phyloP scores from a whole-genome alignment of 805 yeast genomes.

The Candida succiphila region DNA sequence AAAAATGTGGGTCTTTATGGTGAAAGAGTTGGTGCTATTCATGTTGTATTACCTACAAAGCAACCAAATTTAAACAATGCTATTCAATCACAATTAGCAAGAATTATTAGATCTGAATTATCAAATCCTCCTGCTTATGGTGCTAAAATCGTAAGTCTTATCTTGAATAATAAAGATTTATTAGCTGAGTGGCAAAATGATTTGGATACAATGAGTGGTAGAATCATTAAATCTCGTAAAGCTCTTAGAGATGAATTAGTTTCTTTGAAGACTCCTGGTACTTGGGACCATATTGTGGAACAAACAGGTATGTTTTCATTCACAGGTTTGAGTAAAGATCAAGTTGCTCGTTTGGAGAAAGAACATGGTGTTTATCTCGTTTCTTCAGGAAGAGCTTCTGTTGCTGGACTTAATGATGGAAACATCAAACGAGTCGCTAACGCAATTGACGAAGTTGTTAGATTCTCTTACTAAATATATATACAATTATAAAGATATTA shows the following conservation, averaged over 20 bases:
- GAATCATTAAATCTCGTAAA: slow-evolving; percentile 74
- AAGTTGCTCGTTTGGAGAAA: slow-evolving; percentile 66
- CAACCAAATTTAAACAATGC: slow-evolving; percentile 38
- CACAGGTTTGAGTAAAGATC: slow-evolving; percentile 73
- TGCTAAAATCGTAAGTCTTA: slow-evolving; percentile 76
- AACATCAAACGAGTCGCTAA: slow-evolving; percentile 74
- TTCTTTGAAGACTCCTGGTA: slow-evolving; percentile 69
- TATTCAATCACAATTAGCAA: slow-evolving; percentile 65
- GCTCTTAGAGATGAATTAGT: slow-evolving; percentile 52
- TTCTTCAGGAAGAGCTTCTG: slow-evolving; percentile 79
- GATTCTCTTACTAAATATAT: neutral
- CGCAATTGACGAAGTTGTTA: slow-evolving; percentile 72
- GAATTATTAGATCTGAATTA: slow-evolving; percentile 71
- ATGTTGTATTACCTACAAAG: slow-evolving; percentile 46
- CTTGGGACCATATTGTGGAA: slow-evolving; percentile 81
- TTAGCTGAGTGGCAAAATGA: slow-evolving; percentile 76
- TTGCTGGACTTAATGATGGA: slow-evolving; percentile 81
- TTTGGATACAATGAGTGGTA: slow-evolving; percentile 75
- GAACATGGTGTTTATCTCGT: slow-evolving; percentile 79
- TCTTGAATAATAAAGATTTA: slow-evolving; percentile 59
- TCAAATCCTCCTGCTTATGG: slow-evolving; percentile 96
- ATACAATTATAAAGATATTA: neutral
- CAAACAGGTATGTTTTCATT: slow-evolving; percentile 97
- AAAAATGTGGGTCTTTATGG: slow-evolving; percentile 97
- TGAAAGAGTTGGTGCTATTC: slow-evolving; percentile 93